Base-by-base conservation (phyloP, 352 stramenopile species). In the Globisporangium mamillatum region DNA sequence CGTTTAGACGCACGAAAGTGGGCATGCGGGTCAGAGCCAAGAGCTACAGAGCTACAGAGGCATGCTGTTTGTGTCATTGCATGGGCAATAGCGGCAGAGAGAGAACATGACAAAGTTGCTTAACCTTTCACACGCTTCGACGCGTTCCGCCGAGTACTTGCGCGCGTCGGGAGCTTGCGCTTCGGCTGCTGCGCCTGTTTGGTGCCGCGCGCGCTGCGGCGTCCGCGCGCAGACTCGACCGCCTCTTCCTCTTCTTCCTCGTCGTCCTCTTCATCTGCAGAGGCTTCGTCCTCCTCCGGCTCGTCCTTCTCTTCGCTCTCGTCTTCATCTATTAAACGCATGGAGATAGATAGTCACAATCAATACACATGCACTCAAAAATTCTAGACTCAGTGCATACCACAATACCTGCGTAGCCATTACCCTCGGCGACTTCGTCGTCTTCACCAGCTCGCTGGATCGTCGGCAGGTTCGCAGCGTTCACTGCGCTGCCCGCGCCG, bases 71-170 rank as follows among this genome's bases (percentile, higher is more conserved):
- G 44, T 52, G 16, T 22, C 18, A 6, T 10, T 52, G 44, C 18
- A 12, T 52, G 52, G n/a, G 52, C 50, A 27, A 29, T 3, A 50
- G 48, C 14, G 24, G 52, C 32, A 32, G 4, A 52, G 53, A 36
- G 53, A 25, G 56, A 46, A 69, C 7, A 36, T 63, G 63, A 22
- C 18, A 60, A 60, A 60, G 44, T 52, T 10, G 44, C 44, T 87
- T 78, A 89, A 87, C 80, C 80, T 89, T 89, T 89, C 74, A 81
- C 79, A 62, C 80, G 80, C 68, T 80, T 79, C 60, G 76, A 62
- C 63, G 70, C 73, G 66, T 73, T 86, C 60, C 71, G 73, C 53
- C 73, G 68, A 18, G 75, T 34, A 44, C 16, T 46, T 63, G 53
- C 12, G 62, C 69, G 65, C 25, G 55, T 27, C 55, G 63, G 65